Percentiles rank a stretch among this genome's conserved stretches.
phyloP scores from a whole-genome alignment of 345 rosid genomes.

The Aquilaria malaccensis region DNA sequence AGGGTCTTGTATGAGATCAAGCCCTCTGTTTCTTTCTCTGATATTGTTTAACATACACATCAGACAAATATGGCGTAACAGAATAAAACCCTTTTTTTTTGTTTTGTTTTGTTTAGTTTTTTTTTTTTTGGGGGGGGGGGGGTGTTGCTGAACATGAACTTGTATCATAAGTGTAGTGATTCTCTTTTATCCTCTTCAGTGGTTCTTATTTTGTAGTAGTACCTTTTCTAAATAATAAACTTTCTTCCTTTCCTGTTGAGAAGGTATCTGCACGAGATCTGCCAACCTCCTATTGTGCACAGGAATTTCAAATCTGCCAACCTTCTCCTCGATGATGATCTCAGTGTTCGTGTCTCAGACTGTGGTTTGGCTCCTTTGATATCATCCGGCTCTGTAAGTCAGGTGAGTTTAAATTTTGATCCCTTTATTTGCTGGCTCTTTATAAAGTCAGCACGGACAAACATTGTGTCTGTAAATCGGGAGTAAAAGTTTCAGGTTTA shows the following conservation, averaged over 20 bases:
- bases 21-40: too few relatives aligned
- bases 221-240: slow-evolving; percentile 7
- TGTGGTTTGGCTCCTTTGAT: slow-evolving; percentile 89
- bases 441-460: neutral
- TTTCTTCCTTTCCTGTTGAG: slow-evolving; percentile 11
- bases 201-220: neutral
- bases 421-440: slow-evolving; percentile 4
- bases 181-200: slow-evolving; percentile 1
- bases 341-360: slow-evolving; percentile 68
- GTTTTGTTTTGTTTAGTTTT: too few relatives aligned
- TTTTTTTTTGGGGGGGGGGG: neutral
- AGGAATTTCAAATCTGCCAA: slow-evolving; percentile 84
- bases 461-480: neutral
- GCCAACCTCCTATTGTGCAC: slow-evolving; percentile 84
- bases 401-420: slow-evolving; percentile 38
- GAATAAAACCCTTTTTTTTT: too few relatives aligned
- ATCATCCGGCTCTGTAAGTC: slow-evolving; percentile 83
- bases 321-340: slow-evolving; percentile 85
- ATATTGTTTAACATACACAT: too few relatives aligned
- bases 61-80: too few relatives aligned
- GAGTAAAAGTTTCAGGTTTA: neutral
- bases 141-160: too few relatives aligned
- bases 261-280: slow-evolving; percentile 94
- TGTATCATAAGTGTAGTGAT: neutral
- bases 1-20: too few relatives aligned